Percentiles rank a stretch among this genome's conserved stretches.
Evolutionary conservation across 108 stramenopile species (phyloP).

Genomic region (Cyclotella baltica): DNA sequence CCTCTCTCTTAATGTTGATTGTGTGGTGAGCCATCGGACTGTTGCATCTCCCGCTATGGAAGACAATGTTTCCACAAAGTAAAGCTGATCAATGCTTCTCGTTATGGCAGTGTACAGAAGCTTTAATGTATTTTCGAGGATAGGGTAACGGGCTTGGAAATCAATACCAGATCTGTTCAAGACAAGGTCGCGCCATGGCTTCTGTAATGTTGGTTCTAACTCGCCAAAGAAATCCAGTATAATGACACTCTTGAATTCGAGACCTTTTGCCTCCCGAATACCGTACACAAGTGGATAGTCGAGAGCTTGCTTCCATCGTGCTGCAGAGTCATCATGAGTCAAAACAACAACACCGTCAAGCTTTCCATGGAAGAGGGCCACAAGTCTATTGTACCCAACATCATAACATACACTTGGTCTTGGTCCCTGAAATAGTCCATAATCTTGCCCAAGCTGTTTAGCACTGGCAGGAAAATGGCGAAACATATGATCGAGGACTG

Average conservation of each 20-base stretch:
- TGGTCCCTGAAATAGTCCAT: constrained; percentile 59
- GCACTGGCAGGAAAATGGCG: constrained; percentile 47
- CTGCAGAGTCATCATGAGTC: constrained; percentile 48
- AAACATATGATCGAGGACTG: too few species aligned
- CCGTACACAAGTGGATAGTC: constrained; percentile 48
- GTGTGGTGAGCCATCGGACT: constrained; percentile 32
- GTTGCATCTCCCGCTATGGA: constrained; percentile 53
- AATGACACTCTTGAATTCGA: constrained; percentile 67
- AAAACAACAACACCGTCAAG: constrained; percentile 56
- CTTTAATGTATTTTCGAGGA: constrained; percentile 59
- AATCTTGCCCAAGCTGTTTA: constrained; percentile 54
- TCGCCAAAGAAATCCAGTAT: constrained; percentile 64
- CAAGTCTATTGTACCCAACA: constrained; percentile 17
- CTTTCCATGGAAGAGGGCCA: too few species aligned
- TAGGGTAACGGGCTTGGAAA: constrained; percentile 27
- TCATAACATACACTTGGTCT: constrained; percentile 58
- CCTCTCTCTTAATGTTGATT: too few species aligned
- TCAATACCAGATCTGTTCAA: constrained; percentile 34
- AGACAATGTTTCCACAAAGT: constrained; percentile 60
- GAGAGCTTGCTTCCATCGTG: constrained; percentile 24
- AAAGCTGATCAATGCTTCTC: constrained; percentile 55
- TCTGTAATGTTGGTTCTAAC: constrained; percentile 50
- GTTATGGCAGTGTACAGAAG: constrained; percentile 69
- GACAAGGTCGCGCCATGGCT: constrained; percentile 57
- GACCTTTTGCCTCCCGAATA: constrained; percentile 63